Percentiles rank a stretch among this genome's conserved stretches.
phyloP scores from a whole-genome alignment of 257 asterid genomes.

The Nicotiana tabacum region DNA sequence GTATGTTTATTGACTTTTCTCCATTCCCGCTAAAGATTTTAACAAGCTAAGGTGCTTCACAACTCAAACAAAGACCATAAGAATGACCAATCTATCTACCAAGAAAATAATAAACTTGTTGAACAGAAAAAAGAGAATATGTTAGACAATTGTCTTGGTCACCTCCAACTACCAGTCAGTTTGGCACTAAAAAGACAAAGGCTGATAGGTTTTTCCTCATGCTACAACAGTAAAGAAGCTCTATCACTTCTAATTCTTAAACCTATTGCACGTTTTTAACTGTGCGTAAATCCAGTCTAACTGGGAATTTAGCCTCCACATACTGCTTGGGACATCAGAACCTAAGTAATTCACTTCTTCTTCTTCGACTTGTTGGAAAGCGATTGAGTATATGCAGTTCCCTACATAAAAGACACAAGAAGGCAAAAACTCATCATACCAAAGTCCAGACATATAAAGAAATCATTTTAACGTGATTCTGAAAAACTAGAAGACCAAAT shows the following conservation, averaged over 20 bases:
- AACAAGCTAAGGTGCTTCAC: background rate
- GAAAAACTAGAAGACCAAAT: background rate
- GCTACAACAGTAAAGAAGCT: conserved; percentile 47
- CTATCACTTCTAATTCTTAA: conserved; percentile 19
- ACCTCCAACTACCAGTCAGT: conserved; percentile 27
- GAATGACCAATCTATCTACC: background rate
- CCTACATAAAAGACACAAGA: conserved; percentile 33
- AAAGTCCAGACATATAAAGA: background rate
- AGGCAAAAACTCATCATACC: background rate
- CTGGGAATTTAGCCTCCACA: conserved; percentile 7
- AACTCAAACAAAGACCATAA: background rate
- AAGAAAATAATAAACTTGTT: background rate
- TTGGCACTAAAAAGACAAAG: conserved; percentile 10
- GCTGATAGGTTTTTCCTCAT: conserved; percentile 16
- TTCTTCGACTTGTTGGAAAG: conserved; percentile 59
- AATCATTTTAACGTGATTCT: background rate
- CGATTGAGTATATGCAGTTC: conserved; percentile 77
- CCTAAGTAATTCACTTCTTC: conserved; percentile 57
- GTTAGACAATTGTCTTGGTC: conserved; percentile 37
- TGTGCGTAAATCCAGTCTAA: conserved; percentile 15
- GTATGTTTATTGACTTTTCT: background rate
- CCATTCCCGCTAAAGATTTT: background rate
- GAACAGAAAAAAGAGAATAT: conserved; percentile 2
- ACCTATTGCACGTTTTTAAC: conserved; percentile 16
- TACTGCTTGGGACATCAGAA: conserved; percentile 14